Conservation (phyloP, 176 grass and related monocot species). For the Luzula sylvatica region DNA sequence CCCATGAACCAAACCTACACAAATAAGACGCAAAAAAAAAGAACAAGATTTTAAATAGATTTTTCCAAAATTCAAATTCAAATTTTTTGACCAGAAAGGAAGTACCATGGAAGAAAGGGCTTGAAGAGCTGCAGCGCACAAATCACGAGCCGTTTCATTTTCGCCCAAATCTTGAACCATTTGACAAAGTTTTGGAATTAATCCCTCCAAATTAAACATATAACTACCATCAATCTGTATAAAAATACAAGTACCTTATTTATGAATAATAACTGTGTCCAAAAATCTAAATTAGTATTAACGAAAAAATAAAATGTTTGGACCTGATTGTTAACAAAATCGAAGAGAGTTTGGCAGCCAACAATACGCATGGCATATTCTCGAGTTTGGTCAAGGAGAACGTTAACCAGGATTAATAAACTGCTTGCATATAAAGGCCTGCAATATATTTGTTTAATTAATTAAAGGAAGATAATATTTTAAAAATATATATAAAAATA, state of each 20-base stretch:
- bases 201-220: conserved; percentile 95
- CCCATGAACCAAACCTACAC: conserved; percentile 98
- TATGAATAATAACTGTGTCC: background rate
- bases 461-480: background rate
- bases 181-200: conserved; percentile 71
- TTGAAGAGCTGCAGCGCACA: conserved; percentile 70
- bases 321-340: conserved; percentile 89
- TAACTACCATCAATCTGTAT: conserved; percentile 71
- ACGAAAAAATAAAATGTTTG: background rate
- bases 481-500: conserved; percentile 19
- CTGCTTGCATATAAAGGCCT: conserved; percentile 93
- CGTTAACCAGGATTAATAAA: conserved; percentile 65
- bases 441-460: conserved; percentile 37
- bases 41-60: conserved; percentile 5
- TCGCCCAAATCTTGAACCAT: conserved; percentile 70
- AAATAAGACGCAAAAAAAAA: conserved; percentile 21
- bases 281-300: too few relatives aligned
- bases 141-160: conserved; percentile 37
- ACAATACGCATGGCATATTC: conserved; percentile 65
- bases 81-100: conserved; percentile 3
- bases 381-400: conserved; percentile 78
- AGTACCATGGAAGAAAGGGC: conserved; percentile 95
- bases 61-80: background rate
- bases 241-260: conserved; percentile 1
- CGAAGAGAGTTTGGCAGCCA: conserved; percentile 76